A percentile compares a stretch with the other conserved stretches of the same genome.
Evolutionary conservation across 2,329 filamentous ascomycete species (phyloP).

Genomic region (Penicillium sp.): DNA sequence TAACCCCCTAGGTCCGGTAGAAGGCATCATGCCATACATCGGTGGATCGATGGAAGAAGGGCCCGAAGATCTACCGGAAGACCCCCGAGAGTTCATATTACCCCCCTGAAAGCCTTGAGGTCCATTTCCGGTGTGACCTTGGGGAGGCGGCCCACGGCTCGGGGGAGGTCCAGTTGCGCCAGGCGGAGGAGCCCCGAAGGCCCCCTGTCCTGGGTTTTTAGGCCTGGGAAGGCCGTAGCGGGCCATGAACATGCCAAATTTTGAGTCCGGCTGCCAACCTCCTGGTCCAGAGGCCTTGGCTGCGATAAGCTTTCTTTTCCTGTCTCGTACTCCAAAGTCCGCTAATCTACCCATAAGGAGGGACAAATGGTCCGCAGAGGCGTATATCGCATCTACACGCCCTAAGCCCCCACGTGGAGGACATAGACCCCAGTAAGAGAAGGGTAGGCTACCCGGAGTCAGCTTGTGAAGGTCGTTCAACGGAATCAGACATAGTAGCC

Average conservation of each 20-base stretch:
- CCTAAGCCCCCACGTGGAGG: conserved; percentile 83
- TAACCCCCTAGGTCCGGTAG: conserved; percentile 45
- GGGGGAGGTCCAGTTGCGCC: conserved; percentile 15
- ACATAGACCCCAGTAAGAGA: conserved; percentile 81
- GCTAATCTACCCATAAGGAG: conserved; percentile 79
- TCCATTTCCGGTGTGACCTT: neutral
- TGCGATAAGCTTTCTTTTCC: conserved; percentile 75
- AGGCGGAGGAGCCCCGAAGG: conserved; percentile 19
- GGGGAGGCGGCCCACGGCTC: neutral
- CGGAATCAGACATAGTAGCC: neutral
- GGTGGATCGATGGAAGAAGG: conserved; percentile 34
- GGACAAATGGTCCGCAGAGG: conserved; percentile 85
- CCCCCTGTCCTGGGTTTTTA: neutral
- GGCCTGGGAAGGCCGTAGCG: conserved; percentile 28
- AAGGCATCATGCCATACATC: conserved; percentile 57
- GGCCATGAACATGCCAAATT: conserved; percentile 49
- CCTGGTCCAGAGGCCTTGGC: conserved; percentile 63
- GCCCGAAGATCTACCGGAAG: conserved; percentile 17
- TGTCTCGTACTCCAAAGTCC: conserved; percentile 77
- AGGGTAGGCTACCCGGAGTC: conserved; percentile 68
- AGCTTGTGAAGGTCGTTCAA: conserved; percentile 24
- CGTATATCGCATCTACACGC: conserved; percentile 78
- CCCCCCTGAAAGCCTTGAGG: neutral
- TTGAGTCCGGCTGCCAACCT: conserved; percentile 57
- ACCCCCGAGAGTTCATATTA: conserved; percentile 17